Conservation (phyloP, 1,284 basidiomycete species). For the Puccinia coronata region DNA sequence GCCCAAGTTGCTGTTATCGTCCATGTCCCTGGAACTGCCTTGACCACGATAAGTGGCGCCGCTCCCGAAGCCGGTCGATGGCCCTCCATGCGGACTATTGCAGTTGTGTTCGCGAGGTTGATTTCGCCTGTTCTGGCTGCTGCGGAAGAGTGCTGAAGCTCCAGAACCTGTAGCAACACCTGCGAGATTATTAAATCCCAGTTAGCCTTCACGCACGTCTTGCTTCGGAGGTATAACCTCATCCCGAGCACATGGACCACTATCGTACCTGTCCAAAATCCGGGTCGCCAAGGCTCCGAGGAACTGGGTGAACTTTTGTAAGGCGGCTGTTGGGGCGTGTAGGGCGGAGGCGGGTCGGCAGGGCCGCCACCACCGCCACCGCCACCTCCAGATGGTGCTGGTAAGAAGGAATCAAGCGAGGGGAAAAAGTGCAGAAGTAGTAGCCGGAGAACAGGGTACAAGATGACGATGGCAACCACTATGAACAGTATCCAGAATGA, state of each 20-base stretch:
- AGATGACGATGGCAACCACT: constrained; percentile 28
- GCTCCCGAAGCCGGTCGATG: constrained; percentile 25
- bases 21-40: constrained; percentile 47
- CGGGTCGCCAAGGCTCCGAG: constrained; percentile 63
- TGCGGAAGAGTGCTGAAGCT: constrained; percentile 28
- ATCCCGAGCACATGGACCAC: no score
- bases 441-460: constrained; percentile 51
- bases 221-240: not conserved
- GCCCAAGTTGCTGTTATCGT: constrained; percentile 30
- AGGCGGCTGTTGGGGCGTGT: constrained; percentile 63
- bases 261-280: constrained; percentile 78
- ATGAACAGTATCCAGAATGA: constrained; percentile 31
- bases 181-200: not conserved
- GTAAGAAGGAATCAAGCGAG: constrained; percentile 56
- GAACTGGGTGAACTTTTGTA: constrained; percentile 54
- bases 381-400: constrained; percentile 54
- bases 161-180: constrained; percentile 35
- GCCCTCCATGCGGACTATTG: constrained; percentile 16
- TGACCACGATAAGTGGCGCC: constrained; percentile 34
- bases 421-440: constrained; percentile 51
- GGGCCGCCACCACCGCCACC: constrained; percentile 64
- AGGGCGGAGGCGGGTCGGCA: constrained; percentile 73
- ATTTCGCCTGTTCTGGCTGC: constrained; percentile 3
- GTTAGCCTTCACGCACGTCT: no score
- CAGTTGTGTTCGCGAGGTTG: constrained; percentile 2